These are phyloP conservation scores for Anethum foeniculum DNA, from an alignment of 140 eudicot genomes.

Conservation along the genomic window DNA sequence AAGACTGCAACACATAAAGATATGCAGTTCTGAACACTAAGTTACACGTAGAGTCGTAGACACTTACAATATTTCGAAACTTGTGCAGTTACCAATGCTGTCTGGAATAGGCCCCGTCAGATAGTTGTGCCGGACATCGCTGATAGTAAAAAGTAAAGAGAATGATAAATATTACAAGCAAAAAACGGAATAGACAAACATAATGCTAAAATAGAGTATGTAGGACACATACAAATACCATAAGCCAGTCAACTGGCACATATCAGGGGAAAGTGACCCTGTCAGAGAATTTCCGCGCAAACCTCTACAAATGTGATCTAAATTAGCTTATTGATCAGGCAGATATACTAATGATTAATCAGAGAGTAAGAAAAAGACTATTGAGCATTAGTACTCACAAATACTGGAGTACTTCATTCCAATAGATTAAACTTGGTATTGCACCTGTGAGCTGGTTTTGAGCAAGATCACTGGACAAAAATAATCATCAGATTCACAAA, in stretches of 20 bases:
- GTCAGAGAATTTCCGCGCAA: slow-evolving; percentile 63
- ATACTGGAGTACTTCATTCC: slow-evolving; percentile 91
- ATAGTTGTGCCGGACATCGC: slow-evolving; percentile 76
- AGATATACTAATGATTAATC: background rate
- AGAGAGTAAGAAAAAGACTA: background rate
- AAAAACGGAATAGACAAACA: background rate
- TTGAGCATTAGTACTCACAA: slow-evolving; percentile 40
- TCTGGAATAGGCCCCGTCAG: slow-evolving; percentile 80
- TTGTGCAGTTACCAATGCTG: slow-evolving; percentile 86
- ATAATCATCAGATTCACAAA: background rate
- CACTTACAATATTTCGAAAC: slow-evolving; percentile 80
- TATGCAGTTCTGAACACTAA: background rate
- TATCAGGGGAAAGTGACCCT: slow-evolving; percentile 80
- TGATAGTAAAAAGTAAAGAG: slow-evolving; percentile 6
- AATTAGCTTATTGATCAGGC: background rate
- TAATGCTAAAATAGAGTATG: background rate
- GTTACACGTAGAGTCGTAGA: no score
- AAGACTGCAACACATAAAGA: background rate
- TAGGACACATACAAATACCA: slow-evolving; percentile 80
- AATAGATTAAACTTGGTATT: slow-evolving; percentile 80
- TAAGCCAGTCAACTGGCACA: slow-evolving; percentile 94
- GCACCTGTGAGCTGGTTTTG: slow-evolving; percentile 71
- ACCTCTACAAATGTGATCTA: slow-evolving; percentile 34
- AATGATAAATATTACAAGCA: background rate
- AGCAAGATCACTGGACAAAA: slow-evolving; percentile 61